Evolutionary conservation across 495 filamentous ascomycete species (phyloP).

Genomic region (Friedmanniomyces simplex): DNA sequence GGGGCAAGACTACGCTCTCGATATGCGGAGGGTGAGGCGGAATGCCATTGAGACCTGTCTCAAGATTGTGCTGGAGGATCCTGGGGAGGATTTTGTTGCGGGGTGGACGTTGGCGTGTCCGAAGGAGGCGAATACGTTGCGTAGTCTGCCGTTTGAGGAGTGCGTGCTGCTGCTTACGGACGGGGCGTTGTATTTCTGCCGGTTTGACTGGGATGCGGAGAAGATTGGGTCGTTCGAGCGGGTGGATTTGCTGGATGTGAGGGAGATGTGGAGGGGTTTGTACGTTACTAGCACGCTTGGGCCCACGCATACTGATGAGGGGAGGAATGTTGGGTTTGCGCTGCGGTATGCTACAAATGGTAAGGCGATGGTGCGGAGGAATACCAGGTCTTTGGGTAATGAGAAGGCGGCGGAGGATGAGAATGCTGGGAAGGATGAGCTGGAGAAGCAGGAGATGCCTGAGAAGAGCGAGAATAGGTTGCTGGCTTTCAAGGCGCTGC

Average conservation of each 20-base stretch:
- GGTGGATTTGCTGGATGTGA: conserved; percentile 63
- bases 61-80: conserved; percentile 75
- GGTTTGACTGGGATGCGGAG: conserved; percentile 86
- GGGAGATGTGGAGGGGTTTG: conserved; percentile 60
- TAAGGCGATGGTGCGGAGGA: conserved; percentile 59
- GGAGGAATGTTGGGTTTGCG: conserved; percentile 71
- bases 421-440: conserved; percentile 6
- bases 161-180: conserved; percentile 78
- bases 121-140: conserved; percentile 52
- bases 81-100: conserved; percentile 67
- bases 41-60: conserved; percentile 78
- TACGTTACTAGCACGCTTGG: conserved; percentile 86
- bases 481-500: conserved; percentile 56
- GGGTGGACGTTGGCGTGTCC: conserved; percentile 76
- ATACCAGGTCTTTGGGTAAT: conserved; percentile 71
- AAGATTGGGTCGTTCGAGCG: conserved; percentile 85
- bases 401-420: conserved; percentile 32
- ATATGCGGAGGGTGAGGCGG: conserved; percentile 69
- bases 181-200: conserved; percentile 70
- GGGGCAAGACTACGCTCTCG: conserved; percentile 76
- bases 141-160: conserved; percentile 67
- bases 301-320: conserved; percentile 58
- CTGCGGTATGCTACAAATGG: conserved; percentile 59
- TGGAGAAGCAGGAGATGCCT: conserved; percentile 21
- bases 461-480: conserved; percentile 35